Evolutionary conservation across 352 stramenopile species (phyloP).

Genomic region (Pelagophyceae sp.): DNA sequence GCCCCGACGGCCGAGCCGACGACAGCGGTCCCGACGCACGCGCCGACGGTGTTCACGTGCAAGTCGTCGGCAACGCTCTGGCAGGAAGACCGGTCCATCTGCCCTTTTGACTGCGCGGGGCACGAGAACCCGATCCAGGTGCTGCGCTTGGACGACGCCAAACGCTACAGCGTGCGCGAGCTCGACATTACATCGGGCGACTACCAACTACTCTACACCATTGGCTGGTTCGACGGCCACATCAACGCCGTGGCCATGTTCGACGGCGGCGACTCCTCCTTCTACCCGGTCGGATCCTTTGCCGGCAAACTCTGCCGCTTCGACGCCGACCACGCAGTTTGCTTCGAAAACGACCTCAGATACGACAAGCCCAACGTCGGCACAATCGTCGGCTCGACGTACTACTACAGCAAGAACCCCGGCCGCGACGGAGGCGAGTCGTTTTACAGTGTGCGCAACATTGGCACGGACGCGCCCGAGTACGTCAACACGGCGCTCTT

Average conservation of each 20-base stretch:
- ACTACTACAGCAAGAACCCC: not conserved
- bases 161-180: not conserved
- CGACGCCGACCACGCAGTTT: not conserved
- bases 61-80: not conserved
- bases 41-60: not conserved
- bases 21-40: not conserved
- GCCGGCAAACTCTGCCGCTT: not conserved
- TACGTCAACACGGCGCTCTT: not conserved
- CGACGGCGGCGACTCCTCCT: not conserved
- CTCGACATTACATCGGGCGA: not conserved
- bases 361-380: not conserved
- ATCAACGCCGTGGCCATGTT: not conserved
- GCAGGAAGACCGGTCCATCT: not conserved
- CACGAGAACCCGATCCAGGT: slow-evolving; percentile 5
- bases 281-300: not conserved
- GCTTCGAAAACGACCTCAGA: not conserved
- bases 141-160: not conserved
- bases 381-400: not conserved
- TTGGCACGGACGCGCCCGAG: not conserved
- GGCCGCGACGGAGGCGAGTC: not conserved
- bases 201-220: not conserved
- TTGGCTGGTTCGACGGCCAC: not conserved
- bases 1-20: not conserved
- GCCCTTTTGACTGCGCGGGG: not conserved
- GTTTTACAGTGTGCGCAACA: not conserved